phyloP scores from a whole-genome alignment of 805 yeast genomes.

The Tetrapisispora namnaoensis region DNA sequence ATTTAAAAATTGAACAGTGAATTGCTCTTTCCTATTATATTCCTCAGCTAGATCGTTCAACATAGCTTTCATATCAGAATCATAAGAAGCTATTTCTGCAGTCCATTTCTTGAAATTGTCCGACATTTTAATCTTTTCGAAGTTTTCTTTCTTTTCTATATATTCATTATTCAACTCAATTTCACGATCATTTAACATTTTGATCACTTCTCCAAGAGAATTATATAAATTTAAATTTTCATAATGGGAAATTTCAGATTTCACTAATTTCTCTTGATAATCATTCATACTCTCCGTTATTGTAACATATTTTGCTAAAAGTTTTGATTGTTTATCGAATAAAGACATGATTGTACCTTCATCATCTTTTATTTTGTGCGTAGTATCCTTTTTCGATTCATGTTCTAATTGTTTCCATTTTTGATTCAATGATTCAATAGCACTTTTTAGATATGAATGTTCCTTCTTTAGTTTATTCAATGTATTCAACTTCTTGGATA shows the following conservation, averaged over 20 bases:
- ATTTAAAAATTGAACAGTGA: constrained; percentile 32
- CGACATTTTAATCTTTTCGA: constrained; percentile 21
- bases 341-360: constrained; percentile 22
- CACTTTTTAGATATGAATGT: constrained; percentile 17
- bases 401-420: constrained; percentile 28
- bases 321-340: constrained; percentile 16
- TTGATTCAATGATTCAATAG: constrained; percentile 23
- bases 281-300: constrained; percentile 20
- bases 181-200: constrained; percentile 25
- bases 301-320: constrained; percentile 15
- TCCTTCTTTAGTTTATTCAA: constrained; percentile 16
- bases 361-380: constrained; percentile 30
- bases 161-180: constrained; percentile 18
- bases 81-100: constrained; percentile 27
- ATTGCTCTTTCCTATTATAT: constrained; percentile 28
- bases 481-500: constrained; percentile 7
- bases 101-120: constrained; percentile 21
- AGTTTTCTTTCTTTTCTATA: constrained; percentile 23
- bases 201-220: constrained; percentile 25
- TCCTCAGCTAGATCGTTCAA: constrained; percentile 34
- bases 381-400: constrained; percentile 35
- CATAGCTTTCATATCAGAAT: constrained; percentile 32
- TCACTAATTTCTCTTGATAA: constrained; percentile 18
- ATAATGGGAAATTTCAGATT: constrained; percentile 23
- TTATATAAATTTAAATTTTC: constrained; percentile 34